Evolutionary conservation across 2,329 filamentous ascomycete genomes (phyloP).

Genomic region (Xylaria sp.): DNA sequence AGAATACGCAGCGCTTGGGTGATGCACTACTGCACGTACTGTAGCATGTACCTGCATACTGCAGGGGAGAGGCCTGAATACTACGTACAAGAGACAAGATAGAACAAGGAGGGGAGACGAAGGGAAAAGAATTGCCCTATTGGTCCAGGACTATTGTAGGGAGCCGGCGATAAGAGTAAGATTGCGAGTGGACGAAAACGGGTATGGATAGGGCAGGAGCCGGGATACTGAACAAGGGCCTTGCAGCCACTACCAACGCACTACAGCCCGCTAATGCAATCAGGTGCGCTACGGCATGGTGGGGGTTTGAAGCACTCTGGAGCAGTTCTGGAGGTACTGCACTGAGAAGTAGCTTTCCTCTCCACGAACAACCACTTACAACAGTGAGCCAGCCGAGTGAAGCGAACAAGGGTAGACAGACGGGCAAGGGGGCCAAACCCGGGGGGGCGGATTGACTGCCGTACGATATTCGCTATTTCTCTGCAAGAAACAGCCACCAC

Average conservation of each 20-base stretch:
- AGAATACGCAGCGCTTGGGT: constrained; percentile 17
- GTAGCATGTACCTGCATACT: constrained; percentile 26
- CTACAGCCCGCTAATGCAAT: too few species aligned
- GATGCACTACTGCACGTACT: not conserved
- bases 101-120: not conserved
- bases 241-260: constrained; percentile 5
- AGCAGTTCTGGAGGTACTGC: too few species aligned
- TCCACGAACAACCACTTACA: constrained; percentile 31
- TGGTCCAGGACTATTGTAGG: too few species aligned
- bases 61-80: constrained; percentile 4
- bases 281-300: too few species aligned
- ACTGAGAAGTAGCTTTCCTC: not conserved
- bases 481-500: not conserved
- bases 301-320: too few species aligned
- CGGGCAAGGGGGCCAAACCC: too few species aligned
- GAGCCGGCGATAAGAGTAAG: constrained; percentile 34
- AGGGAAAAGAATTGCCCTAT: constrained; percentile 7
- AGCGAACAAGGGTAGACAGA: constrained; percentile 23
- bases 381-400: constrained; percentile 22
- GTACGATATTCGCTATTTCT: constrained; percentile 3
- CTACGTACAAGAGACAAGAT: too few species aligned
- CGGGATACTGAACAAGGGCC: constrained; percentile 14
- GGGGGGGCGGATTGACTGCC: constrained; percentile 6
- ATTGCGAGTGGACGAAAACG: constrained; percentile 36
- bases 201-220: constrained; percentile 3